Evolutionary conservation across 495 filamentous ascomycete genomes (phyloP), one percentile per base, ranked within the genome.

Genomic region (Neurospora sublineolata): DNA sequence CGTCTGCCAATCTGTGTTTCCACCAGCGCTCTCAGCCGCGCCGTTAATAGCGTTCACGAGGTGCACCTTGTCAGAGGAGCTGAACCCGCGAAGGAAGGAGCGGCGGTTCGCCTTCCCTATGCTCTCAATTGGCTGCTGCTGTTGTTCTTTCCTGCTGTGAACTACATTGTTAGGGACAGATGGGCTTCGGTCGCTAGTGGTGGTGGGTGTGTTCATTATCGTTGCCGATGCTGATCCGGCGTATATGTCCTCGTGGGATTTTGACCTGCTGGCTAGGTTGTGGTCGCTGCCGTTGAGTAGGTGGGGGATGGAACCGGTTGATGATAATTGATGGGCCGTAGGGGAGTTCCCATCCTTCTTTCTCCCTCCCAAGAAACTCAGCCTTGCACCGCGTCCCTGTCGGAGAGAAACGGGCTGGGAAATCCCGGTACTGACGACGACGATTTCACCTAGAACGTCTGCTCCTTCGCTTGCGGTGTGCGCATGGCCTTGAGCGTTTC

Each of bases 341-440:
- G 72, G 14, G 68, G 67, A 37, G 71, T 39, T 68, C 52, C 52
- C 52, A 23, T 81, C 78, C 74, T 83, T 83, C 75, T 80, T 82
- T 36, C 83, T 79, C 40, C 82, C 80, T 14, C 83, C 81, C 16
- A 86, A 76, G 76, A 86, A 85, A 75, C 83, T 84, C 37, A 85
- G 80, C 11, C 84, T 79, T 20, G 83, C 77, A n/a, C 83, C 83
- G 44, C 83, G 83, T 36, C 77, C 76, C 20, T 82, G 80, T 6
- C 79, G 80, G 67, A 83, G 76, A 20, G 79, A 76, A 46, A 83
- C 77, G 8, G 82, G 81, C 30, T 80, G 80, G 40, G 76, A 72
- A 72, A 76, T 30, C 36, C 84, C 83, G 18, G 71, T 71, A 18
- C 77, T 74, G 33, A 79, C 74, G 0, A 64, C 52, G 1, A 64